Evolutionary conservation across 2,329 filamentous ascomycete species (phyloP), one percentile per base, ranked within the genome.

Genomic region (Neofusicoccum kwambonambiense): DNA sequence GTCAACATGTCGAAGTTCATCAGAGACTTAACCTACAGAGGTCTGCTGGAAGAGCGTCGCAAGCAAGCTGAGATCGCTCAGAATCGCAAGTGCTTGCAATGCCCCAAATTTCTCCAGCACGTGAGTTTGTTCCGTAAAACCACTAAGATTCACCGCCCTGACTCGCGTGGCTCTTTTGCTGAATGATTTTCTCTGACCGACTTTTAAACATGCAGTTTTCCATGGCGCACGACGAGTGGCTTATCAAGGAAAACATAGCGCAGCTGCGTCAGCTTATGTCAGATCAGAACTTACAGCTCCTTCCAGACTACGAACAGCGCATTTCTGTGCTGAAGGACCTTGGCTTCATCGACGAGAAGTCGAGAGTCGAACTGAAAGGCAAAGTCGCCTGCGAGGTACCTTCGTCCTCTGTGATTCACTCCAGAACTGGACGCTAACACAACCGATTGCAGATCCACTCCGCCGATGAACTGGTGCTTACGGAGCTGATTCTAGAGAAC

Each of bases 191-290:
- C 22, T 22, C 62, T 64, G 52, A 64, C 62, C 34, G 51, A 64
- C 44, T 22, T 50, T 39, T 41, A 35, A 42, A 47, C 13, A 42
- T 45, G 44, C 67, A 94, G 90, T 97, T 95, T 75, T 90, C 93
- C 67, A 96, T 97, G 91, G 91, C 93, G 73, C 93, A 99, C 73
- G 92, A 97, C 74, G 91, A 97, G 78, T 98, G 94, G 93, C 85
- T 96, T 52, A 92, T 99, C 76, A 92, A 95, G 75, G 93, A 97
- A 75, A 93, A 96, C 71, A 97, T 99, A 70, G 87, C 89, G 13
- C 89, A 93, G 67, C 83, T 99, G 66, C 92, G 93, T 67, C 90
- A 92, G 73, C 84, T 94, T 34, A 92, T 98, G 79, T 97, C 95
- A 1, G 93, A 98, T 75, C 94, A 98, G 75, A 98, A 98, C 74